These are phyloP conservation scores for Salix arbutifolia DNA, from an alignment of 345 rosid species.

Conservation along the genomic window DNA sequence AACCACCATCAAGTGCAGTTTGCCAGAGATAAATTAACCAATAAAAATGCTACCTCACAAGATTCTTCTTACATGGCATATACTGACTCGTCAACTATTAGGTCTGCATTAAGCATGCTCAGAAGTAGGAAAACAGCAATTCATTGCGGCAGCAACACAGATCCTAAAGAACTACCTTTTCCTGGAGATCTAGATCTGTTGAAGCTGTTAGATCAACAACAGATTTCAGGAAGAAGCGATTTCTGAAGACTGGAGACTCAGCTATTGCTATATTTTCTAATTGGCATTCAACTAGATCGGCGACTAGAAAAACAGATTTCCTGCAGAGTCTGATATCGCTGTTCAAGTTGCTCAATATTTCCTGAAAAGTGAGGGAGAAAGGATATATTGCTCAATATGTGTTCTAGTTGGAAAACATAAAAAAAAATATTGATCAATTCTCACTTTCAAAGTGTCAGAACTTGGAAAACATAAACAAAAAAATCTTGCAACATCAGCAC, in stretches of 20 bases:
- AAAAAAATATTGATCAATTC: constrained; percentile 8
- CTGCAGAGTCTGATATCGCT: constrained; percentile 58
- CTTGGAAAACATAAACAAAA: neutral
- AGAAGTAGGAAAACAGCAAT: neutral
- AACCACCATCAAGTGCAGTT: too few species aligned
- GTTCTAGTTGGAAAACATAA: too few species aligned
- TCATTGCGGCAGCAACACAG: neutral
- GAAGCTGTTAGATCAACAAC: constrained; percentile 60
- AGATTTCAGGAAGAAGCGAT: constrained; percentile 60
- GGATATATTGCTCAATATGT: too few species aligned
- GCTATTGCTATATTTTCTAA: constrained; percentile 42
- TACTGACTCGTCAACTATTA: too few species aligned
- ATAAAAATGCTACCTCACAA: too few species aligned
- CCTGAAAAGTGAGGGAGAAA: constrained; percentile 37
- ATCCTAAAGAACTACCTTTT: constrained; percentile 53
- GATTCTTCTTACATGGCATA: too few species aligned
- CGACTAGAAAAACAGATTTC: constrained; percentile 74
- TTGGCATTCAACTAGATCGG: constrained; percentile 66
- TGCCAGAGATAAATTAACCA: too few species aligned
- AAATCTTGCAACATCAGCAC: neutral
- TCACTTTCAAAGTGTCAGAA: neutral
- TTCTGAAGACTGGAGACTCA: constrained; percentile 50
- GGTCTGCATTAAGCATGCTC: neutral
- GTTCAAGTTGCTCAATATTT: constrained; percentile 52
- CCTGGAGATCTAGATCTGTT: constrained; percentile 81